phyloP scores from a whole-genome alignment of 2,329 filamentous ascomycete species.

The Colletotrichum lupini region DNA sequence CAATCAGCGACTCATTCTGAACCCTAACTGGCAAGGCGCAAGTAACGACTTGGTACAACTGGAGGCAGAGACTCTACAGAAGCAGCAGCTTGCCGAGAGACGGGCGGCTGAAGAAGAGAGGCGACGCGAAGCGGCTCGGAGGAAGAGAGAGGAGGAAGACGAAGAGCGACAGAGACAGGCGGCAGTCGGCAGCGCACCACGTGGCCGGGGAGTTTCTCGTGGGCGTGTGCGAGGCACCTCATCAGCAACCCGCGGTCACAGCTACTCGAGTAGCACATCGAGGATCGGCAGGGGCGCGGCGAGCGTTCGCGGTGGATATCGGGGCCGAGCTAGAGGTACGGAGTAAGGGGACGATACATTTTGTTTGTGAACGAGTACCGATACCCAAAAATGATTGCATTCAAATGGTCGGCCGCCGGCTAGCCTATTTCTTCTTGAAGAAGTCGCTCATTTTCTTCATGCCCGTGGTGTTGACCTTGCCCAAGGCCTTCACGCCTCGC shows the following conservation, averaged over 20 bases:
- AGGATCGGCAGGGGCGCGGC: conserved; percentile 36
- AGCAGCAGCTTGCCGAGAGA: conserved; percentile 82
- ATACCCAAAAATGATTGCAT: conserved; percentile 33
- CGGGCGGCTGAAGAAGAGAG: conserved; percentile 82
- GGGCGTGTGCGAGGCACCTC: conserved; percentile 27
- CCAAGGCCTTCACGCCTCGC: conserved; percentile 80
- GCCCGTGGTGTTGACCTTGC: conserved; percentile 89
- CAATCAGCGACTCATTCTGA: conserved; percentile 90
- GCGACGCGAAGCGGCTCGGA: conserved; percentile 76
- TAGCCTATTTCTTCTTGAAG: conserved; percentile 75
- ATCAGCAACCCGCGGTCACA: conserved; percentile 29
- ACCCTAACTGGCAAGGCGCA: conserved; percentile 90
- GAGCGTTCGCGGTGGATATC: conserved; percentile 33
- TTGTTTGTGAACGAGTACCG: conserved; percentile 31
- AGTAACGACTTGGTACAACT: conserved; percentile 87
- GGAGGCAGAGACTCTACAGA: conserved; percentile 80
- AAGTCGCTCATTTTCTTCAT: conserved; percentile 99
- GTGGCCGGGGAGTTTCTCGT: conserved; percentile 29
- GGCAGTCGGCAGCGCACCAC: conserved; percentile 28
- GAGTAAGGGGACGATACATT: conserved; percentile 21
- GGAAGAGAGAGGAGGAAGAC: conserved; percentile 72
- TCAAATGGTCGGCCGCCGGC: conserved; percentile 12
- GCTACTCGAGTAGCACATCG: conserved; percentile 33
- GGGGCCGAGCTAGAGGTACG: conserved; percentile 30
- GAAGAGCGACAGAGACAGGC: conserved; percentile 55